Base-by-base conservation (phyloP, 1,139 yeast species). In the Kurtzmaniella quercitrusa region DNA sequence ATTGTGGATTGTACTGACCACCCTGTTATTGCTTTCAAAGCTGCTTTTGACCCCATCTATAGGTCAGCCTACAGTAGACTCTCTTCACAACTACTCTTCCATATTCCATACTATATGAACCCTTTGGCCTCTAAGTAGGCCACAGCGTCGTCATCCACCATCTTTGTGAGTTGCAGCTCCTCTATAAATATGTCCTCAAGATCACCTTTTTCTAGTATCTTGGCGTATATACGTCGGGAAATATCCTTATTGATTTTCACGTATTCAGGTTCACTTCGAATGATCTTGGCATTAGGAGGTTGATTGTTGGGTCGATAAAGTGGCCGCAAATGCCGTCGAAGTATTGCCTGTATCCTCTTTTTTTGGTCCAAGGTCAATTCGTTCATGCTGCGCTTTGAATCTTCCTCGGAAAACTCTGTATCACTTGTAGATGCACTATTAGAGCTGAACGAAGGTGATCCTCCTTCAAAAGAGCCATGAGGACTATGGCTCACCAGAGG, bases 251-350 rank as follows among this genome's bases (percentile, higher is more conserved):
- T 72, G 45, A 71, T 63, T 18, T 50, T 51, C 41, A 70, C 60
- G 47, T 66, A 72, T 37, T 64, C 64, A 11, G 58, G 58, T 49
- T 70, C 75, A 10, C 61, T 49, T 11, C 46, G 51, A 12, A 61
- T 61, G n/a, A 44, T 29, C 36, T 16, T 16, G 10, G 18, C 11
- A 6, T 24, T 33, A 8, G 39, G 16, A 3, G 33, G 25, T 25
- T 31, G 39, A 3, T 19, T 42, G 12, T 37, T 41, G 1, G 66
- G 60, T 21, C 65, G 62, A 52, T 78, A 81, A 24, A 75, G 59
- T 1, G 81, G 79, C 38, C 81, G 62, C 29, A 83, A 57, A 15
- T 62, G 68, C 25, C 66, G 64, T 34, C 88, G 62, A 7, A 83
- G 82, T 46, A 77, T 69, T 21, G 57, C 65, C 53, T 82, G 88